Conservation (phyloP, 768 basidiomycete species). For the Collybiopsis confluens region DNA sequence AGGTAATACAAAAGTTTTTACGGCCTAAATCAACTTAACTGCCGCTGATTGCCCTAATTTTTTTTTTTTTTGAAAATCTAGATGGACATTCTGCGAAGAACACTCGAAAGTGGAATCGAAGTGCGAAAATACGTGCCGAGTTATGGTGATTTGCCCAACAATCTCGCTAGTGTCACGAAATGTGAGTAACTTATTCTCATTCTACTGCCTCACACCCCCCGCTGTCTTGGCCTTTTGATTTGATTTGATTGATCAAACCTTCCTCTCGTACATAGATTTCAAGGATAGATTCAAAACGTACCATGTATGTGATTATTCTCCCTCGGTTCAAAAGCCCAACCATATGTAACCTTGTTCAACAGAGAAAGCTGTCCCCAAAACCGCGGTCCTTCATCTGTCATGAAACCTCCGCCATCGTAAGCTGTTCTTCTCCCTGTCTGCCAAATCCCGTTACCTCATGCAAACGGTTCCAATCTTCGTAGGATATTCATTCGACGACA, state of each 20-base stretch:
- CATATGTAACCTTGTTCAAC: too few relatives aligned
- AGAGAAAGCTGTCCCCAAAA: slow-evolving; percentile 56
- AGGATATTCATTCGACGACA: slow-evolving; percentile 7
- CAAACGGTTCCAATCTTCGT: too few relatives aligned
- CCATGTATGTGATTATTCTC: slow-evolving; percentile 40
- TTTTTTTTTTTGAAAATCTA: slow-evolving; percentile 18
- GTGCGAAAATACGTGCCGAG: slow-evolving; percentile 60
- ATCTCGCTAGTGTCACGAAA: slow-evolving; percentile 52
- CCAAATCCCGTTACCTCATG: too few relatives aligned
- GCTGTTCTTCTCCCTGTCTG: slow-evolving; percentile 20
- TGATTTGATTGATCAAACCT: not conserved
- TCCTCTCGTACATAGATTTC: slow-evolving; percentile 44
- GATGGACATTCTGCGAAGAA: slow-evolving; percentile 57
- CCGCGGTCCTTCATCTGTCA: slow-evolving; percentile 62
- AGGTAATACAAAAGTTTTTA: slow-evolving; percentile 32
- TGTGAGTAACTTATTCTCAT: slow-evolving; percentile 51
- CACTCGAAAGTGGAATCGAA: slow-evolving; percentile 49
- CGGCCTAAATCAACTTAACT: too few relatives aligned
- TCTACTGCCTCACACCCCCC: too few relatives aligned
- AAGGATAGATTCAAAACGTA: slow-evolving; percentile 62
- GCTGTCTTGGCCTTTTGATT: too few relatives aligned
- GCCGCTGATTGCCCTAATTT: too few relatives aligned
- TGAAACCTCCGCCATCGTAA: slow-evolving; percentile 66
- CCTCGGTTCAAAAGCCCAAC: not conserved
- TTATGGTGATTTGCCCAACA: slow-evolving; percentile 56